Evolutionary conservation across 2,329 filamentous ascomycete genomes (phyloP).

Genomic region (Hymenoscyphus linearis): DNA sequence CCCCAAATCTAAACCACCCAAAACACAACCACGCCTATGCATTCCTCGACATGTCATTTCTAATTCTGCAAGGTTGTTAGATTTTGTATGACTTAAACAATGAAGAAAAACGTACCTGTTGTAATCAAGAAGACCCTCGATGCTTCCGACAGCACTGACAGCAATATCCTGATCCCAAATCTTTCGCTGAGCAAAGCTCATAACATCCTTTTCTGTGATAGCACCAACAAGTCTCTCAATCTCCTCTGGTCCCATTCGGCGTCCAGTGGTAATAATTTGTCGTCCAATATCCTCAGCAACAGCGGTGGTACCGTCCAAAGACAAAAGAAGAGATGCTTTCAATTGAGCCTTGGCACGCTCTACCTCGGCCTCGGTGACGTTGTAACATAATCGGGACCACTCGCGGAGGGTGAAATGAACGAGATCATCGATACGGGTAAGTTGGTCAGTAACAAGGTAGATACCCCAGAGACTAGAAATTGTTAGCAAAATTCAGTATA

Average conservation of each 20-base stretch:
- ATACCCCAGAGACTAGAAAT: conserved; percentile 89
- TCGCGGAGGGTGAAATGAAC: conserved; percentile 98
- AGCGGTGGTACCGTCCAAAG: conserved; percentile 93
- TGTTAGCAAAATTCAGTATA: conserved; percentile 31
- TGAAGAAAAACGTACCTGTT: conserved; percentile 6
- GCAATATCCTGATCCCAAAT: conserved; percentile 97
- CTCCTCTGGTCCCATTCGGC: conserved; percentile 84
- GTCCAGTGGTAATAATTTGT: conserved; percentile 96
- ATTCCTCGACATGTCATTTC: conserved; percentile 51
- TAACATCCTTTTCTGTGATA: conserved; percentile 94
- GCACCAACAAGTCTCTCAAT: conserved; percentile 86
- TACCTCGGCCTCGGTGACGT: conserved; percentile 82
- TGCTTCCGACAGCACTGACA: conserved; percentile 84
- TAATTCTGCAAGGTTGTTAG: conserved; percentile 47
- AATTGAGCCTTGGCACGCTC: conserved; percentile 99
- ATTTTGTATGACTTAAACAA: background rate
- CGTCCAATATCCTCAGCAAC: conserved; percentile 97
- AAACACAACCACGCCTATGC: background rate
- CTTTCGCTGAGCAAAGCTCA: conserved; percentile 91
- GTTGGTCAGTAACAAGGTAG: conserved; percentile 91
- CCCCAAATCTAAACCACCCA: conserved; percentile 12
- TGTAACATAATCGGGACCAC: conserved; percentile 91
- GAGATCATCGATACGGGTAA: conserved; percentile 84
- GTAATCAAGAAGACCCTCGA: conserved; percentile 58
- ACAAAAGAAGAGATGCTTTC: conserved; percentile 95